Evolutionary conservation across 306 rosid species (phyloP), one percentile per base, ranked within the genome.

Genomic region (Carpinus viminea): DNA sequence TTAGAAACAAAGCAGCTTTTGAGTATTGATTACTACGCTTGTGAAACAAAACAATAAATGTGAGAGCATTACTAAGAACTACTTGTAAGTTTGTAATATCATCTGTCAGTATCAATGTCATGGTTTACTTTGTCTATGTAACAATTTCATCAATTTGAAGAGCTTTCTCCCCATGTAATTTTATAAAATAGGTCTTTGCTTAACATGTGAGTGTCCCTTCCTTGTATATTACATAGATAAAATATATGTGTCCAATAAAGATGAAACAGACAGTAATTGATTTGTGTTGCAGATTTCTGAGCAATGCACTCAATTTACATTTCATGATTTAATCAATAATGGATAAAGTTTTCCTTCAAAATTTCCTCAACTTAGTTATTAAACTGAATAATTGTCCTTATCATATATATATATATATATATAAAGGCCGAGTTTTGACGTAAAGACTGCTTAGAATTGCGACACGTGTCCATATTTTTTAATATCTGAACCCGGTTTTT

Each of bases 11-110:
- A 34, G 51, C 18, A 12, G 51, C 26, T 68, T 21, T 59, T 38
- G 72, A 41, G 72, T 68, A n/a, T 41, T 41, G 72, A 9, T 31
- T 38, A 38, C 47, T 38, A 38, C n/a, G 71, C 71, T 66, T 38
- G 71, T 36, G 47, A 66, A 38, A n/a, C 41, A 41, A 26, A 6
- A 43, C 4, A 68, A 68, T 68, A 68, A 68, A 68, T n/a, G 8
- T 17, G 48, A 41, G 7, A 41, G 51, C 50, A 41, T n/a, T 68
- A 24, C 18, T 64, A 64, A 64, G 70, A 41, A n/a, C 72, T 68
- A n/a, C 26, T 68, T 41, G 26, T 38, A 20, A 68, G 72, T 68
- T 68, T 68, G 48, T 41, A 41, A 41, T 68, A 8, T 59, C 31
- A 4, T 59, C 65, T 59, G n/a, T 8, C 8, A n/a, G 20, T 10